These are phyloP conservation scores for Biscogniauxia mediterranea DNA, from an alignment of 2,329 filamentous ascomycete genomes.

Conservation along the genomic window DNA sequence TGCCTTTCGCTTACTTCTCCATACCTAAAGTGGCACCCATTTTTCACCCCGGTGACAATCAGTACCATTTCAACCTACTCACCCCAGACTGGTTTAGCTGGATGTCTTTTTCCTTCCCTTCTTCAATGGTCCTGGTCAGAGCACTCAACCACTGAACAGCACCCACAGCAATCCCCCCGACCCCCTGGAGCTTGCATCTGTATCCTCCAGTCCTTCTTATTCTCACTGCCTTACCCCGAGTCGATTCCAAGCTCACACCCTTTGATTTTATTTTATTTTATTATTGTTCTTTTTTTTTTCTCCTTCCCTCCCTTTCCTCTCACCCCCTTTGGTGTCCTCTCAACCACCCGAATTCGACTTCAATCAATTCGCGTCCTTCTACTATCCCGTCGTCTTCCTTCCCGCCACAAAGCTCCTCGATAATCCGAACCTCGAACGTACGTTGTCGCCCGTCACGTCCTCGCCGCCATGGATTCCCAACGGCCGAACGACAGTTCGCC, in stretches of 20 bases:
- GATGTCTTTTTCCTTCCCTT: neutral
- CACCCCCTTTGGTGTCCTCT: constrained; percentile 28
- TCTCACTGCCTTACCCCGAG: constrained; percentile 28
- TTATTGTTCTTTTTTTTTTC: constrained; percentile 24
- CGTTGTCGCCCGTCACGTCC: constrained; percentile 5
- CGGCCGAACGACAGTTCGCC: constrained; percentile 63
- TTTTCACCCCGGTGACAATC: neutral
- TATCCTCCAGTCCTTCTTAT: constrained; percentile 24
- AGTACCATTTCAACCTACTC: neutral
- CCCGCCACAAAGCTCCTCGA: constrained; percentile 6
- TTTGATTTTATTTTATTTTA: constrained; percentile 17
- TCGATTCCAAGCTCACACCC: constrained; percentile 33
- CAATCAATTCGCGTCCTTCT: constrained; percentile 16
- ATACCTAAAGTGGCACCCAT: neutral
- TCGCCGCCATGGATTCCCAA: constrained; percentile 53
- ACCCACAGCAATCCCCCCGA: constrained; percentile 14
- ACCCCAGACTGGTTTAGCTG: constrained; percentile 1
- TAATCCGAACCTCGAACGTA: neutral
- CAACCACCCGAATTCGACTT: constrained; percentile 21
- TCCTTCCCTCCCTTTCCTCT: constrained; percentile 9
- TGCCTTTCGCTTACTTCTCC: neutral
- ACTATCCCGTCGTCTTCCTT: neutral
- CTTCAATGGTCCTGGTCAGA: neutral
- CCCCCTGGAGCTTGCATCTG: constrained; percentile 31
- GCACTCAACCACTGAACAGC: constrained; percentile 15